A percentile compares a stretch with the other conserved stretches of the same genome.
Conservation (phyloP, 208 protist genomes). For the Trypanosoma vivax region DNA sequence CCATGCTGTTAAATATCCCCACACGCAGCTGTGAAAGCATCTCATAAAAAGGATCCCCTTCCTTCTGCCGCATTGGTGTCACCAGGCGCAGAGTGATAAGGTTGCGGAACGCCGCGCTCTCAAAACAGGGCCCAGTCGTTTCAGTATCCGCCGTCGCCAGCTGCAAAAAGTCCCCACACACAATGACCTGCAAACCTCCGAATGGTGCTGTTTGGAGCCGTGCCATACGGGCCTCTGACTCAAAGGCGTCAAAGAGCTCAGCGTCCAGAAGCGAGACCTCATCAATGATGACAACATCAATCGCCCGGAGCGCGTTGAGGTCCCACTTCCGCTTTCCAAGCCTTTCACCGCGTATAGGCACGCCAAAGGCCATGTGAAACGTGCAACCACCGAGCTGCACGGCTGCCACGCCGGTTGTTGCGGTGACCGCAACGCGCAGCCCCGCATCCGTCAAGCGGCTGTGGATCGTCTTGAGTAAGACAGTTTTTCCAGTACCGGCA, state of each 20-base stretch:
- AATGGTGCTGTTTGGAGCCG: slow-evolving; percentile 63
- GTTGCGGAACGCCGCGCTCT: slow-evolving; percentile 43
- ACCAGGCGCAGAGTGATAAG: slow-evolving; percentile 55
- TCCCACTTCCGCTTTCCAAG: slow-evolving; percentile 43
- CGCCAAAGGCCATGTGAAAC: slow-evolving; percentile 85
- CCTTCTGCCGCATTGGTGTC: slow-evolving; percentile 74
- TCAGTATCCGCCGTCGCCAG: slow-evolving; percentile 34
- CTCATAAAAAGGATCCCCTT: slow-evolving; percentile 43
- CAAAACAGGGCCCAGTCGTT: slow-evolving; percentile 43
- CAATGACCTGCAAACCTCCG: slow-evolving; percentile 88
- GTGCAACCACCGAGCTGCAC: slow-evolving; percentile 88
- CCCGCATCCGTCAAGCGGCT: slow-evolving; percentile 41
- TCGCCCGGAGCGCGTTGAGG: slow-evolving; percentile 57
- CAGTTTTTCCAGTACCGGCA: slow-evolving; percentile 88
- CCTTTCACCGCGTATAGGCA: slow-evolving; percentile 30
- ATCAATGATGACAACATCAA: slow-evolving; percentile 91
- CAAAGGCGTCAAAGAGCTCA: slow-evolving; percentile 78
- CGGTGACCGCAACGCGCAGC: slow-evolving; percentile 83
- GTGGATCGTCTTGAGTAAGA: slow-evolving; percentile 79
- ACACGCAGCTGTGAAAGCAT: slow-evolving; percentile 55
- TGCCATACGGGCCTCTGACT: slow-evolving; percentile 69
- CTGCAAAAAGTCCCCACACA: slow-evolving; percentile 91
- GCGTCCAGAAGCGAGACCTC: slow-evolving; percentile 87
- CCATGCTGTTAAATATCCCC: slow-evolving; percentile 39
- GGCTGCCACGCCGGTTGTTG: slow-evolving; percentile 83